Evolutionary conservation across 2,329 filamentous ascomycete genomes (phyloP), one percentile per base, ranked within the genome.

Genomic region (Aspergillus nomiae): DNA sequence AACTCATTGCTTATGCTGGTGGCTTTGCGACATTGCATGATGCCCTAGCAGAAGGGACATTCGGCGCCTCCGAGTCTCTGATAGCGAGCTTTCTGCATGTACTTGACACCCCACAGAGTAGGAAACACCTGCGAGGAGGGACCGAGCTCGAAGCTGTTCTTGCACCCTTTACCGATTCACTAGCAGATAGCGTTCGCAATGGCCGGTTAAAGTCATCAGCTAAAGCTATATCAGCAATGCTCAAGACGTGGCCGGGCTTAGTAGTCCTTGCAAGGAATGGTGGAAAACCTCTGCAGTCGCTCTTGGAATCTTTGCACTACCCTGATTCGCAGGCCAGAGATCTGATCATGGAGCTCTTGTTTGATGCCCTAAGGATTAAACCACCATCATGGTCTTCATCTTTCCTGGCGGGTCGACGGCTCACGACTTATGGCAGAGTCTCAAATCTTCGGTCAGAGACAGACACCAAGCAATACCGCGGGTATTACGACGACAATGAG

Each of bases 341-440:
- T 73, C 90, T 94, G 0, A 88, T 97, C 21, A 84, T 99, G 64
- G 95, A 99, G 75, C 82, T 99, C 14, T 79, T 99, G 21, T 97
- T 96, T 70, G 88, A 90, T 70, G 85, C 89, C 24, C 80, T 99
- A 58, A 89, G 94, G 41, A 97, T 99, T 73, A 98, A 98, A 70
- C 90, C 94, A 63, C 89, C 95, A 50, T 89, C 93, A 10, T 99
- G 95, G 95, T 96, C 95, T 9, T 94, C 92, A 0, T 96, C 94
- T 0, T 99, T 97, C 75, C 85, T 99, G 54, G 95, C 96, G 41
- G 96, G 95, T 9, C 87, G 95, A 67, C 86, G 96, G 63, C 83
- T 99, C 54, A 99, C 96, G 0, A 99, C 95, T 0, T 99, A 99
- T 76, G 94, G 94, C n/a, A 87, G 96, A 70, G 94, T 98, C 43